Evolutionary conservation across 1,284 basidiomycete genomes (phyloP).

Genomic region (Cryptococcus sp.): DNA sequence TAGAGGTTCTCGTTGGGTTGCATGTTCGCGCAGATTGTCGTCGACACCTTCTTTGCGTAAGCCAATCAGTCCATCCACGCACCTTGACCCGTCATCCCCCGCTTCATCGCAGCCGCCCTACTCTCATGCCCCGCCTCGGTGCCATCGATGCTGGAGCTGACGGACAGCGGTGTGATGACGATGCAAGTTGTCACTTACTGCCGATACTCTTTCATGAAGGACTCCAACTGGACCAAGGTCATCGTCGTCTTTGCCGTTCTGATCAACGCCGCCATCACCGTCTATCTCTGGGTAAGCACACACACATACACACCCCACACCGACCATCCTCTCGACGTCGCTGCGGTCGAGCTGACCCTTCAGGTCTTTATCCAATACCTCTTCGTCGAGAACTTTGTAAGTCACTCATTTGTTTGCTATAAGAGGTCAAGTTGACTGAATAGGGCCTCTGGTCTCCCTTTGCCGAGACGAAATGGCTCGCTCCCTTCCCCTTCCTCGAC

Average conservation of each 20-base stretch:
- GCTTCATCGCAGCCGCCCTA: no score
- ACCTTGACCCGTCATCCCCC: not conserved
- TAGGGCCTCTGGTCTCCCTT: constrained; percentile 11
- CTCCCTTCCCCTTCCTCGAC: constrained; percentile 23
- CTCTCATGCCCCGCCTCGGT: not conserved
- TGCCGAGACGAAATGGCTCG: constrained; percentile 14
- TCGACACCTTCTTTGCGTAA: constrained; percentile 9
- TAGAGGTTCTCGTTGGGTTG: constrained; percentile 9
- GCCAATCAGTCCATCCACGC: not conserved
- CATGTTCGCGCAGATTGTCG: constrained; percentile 8
- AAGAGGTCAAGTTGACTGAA: not conserved
- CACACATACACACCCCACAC: no score
- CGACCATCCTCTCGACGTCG: no score
- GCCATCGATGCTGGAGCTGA: not conserved
- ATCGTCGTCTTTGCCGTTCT: constrained; percentile 10
- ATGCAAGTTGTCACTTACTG: constrained; percentile 14
- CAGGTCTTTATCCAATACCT: constrained; percentile 16
- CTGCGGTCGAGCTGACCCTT: no score
- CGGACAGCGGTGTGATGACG: constrained; percentile 8
- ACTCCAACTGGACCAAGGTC: constrained; percentile 6
- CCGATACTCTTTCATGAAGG: constrained; percentile 2
- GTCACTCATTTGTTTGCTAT: no score
- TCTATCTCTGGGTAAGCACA: constrained; percentile 12
- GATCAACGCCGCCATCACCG: constrained; percentile 12
- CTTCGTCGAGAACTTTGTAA: constrained; percentile 21